Base-by-base conservation (phyloP, 2,329 filamentous ascomycete species). In the Curvularia spicifera region DNA sequence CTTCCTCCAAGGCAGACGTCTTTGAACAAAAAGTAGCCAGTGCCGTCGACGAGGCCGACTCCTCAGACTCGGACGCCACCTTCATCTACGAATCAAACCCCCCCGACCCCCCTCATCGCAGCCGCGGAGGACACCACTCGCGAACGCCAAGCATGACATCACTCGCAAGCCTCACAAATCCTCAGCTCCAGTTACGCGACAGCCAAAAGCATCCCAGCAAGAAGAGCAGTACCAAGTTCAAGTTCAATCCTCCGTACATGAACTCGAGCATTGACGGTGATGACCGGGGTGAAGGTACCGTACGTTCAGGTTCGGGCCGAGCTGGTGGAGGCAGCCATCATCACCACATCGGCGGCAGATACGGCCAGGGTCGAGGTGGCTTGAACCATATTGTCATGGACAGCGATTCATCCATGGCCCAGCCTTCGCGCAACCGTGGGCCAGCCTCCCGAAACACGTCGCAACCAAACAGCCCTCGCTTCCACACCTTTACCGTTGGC, bases 31-130 rank as follows among this genome's bases (percentile, higher is more conserved):
- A 96, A 74, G 93, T 99, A 66, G 94, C 94, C 50, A 97, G 89
- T 75, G 94, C 94, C 8, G 93, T 99, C 51, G 94, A 98, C 74
- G 93, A 98, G 76, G 93, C 92, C 44, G 91, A 97, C 76, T 96
- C 94, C 12, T 97, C 94, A 6, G 95, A 99, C 76, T 98, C 94
- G 1, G 95, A 97, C 71, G 95, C 98, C 78, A 98, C 95, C 0
- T 99, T 98, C 77, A 95, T 99, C 15, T 99, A 99, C 79, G 95
- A 99, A 77, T 98, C 95, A 26, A 99, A 99, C 71, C 95, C 94
- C 9, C 84, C 85, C 13, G 87, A 88, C 65, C 82, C 78, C 53
- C 77, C 84, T 29, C 81, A 85, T 51, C 91, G 91, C 51, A 85
- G 87, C 63, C 86, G 93, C 10, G 29, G 29, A 60, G 92, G 94